Base-by-base conservation (phyloP, 495 filamentous ascomycete species). In the Rhizodiscina lignyota region DNA sequence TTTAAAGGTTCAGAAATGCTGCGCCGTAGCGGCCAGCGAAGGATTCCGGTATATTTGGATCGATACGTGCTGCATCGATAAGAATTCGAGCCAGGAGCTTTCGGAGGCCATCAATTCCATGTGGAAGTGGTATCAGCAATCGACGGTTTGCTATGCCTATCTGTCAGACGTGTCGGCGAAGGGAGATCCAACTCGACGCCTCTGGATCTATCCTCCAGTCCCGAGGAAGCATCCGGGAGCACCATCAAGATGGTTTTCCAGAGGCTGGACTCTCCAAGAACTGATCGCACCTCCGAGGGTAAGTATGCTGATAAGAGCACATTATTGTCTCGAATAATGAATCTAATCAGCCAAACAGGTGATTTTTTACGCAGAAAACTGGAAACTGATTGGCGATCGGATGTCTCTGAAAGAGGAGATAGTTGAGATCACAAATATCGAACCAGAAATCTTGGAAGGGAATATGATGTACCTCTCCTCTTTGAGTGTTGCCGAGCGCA, bases 401-500 rank as follows among this genome's bases (percentile, higher is more conserved):
- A 8, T 13, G 6, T 8, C 8, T 27, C 24, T 27, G 24, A 27
- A 13, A 27, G 24, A 6, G 6, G 13, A 6, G 8, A 27, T 27
- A 8, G 6, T 13, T 27, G 8, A 27, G 13, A 27, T 27, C 6
- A 27, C 24, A 8, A 13, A 13, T 6, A 27, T 27, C 8, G 24
- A 27, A 27, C 24, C 24, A 8, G 24, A 8, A 13, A 6, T 27
- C 8, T 13, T 27, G 6, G 24, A 13, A 13, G 24, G 13, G 24
- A 27, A 27, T 8, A 27, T 27, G 13, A 13, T 6, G 13, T 8
- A 27, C n/a, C n/a, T n/a, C n/a, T n/a, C n/a, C n/a, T n/a, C n/a
- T 27, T 27, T 38, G 4, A 44, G 43, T 19, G 36, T 59, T 13
- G 59, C 59, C 1, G 36, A 56, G 30, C 40, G 49, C 2, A 62